Conservation (phyloP, 2,329 filamentous ascomycete genomes). For the Fusarium chuoi region DNA sequence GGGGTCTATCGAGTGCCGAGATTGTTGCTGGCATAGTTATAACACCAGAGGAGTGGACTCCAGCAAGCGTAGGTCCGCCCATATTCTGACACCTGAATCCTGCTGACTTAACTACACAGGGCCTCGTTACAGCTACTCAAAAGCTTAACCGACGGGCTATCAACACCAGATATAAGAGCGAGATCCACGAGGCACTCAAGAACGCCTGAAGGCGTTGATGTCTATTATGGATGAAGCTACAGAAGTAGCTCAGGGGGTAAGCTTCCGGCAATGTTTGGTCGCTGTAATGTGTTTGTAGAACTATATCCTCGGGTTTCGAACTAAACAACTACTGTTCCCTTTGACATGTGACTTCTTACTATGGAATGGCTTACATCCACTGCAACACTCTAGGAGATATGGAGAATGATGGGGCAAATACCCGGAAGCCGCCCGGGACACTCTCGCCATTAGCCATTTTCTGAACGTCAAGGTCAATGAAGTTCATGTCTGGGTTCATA, state of each 20-base stretch:
- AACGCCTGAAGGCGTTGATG: background rate
- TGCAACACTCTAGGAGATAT: too few relatives aligned
- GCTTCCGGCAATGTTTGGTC: background rate
- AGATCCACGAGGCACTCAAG: conserved; percentile 51
- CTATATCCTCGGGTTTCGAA: background rate
- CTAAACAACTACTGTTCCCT: background rate
- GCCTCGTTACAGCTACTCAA: conserved; percentile 67
- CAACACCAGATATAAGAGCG: conserved; percentile 57
- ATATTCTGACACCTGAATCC: fast-evolving
- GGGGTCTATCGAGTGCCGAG: conserved; percentile 76
- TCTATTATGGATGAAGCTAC: background rate
- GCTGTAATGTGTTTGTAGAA: background rate
- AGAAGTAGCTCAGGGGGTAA: background rate
- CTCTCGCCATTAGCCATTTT: too few relatives aligned
- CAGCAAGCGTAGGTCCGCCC: conserved; percentile 72
- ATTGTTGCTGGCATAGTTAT: conserved; percentile 80
- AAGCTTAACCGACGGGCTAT: conserved; percentile 66
- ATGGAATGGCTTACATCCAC: too few relatives aligned
- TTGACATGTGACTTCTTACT: background rate
- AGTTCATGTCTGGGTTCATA: background rate
- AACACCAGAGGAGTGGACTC: conserved; percentile 87
- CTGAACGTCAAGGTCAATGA: background rate
- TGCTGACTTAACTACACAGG: conserved; percentile 48
- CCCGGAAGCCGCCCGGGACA: fast-evolving
- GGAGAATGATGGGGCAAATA: background rate